Percentiles rank a stretch among this genome's conserved stretches.
Evolutionary conservation across 2,329 filamentous ascomycete genomes (phyloP).

Genomic region (Magnaporthiopsis poae): DNA sequence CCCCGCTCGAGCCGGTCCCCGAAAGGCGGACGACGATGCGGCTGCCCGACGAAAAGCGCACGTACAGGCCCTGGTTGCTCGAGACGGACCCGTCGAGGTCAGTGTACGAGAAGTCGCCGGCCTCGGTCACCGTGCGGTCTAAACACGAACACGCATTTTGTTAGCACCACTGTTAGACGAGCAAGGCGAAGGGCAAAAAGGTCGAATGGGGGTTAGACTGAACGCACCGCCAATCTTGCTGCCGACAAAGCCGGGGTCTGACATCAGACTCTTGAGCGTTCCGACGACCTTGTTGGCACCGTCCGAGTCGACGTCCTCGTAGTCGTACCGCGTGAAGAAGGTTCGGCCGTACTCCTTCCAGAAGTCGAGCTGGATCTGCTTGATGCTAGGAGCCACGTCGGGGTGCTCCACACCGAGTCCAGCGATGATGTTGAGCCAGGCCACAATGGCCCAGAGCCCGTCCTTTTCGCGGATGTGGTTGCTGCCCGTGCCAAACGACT

Average conservation of each 20-base stretch:
- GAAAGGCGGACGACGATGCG: slow-evolving; percentile 91
- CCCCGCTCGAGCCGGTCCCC: slow-evolving; percentile 87
- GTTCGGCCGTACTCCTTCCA: slow-evolving; percentile 93
- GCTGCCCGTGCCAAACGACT: slow-evolving; percentile 94
- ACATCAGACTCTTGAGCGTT: slow-evolving; percentile 69
- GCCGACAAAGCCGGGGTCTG: slow-evolving; percentile 64
- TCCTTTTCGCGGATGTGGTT: slow-evolving; percentile 99
- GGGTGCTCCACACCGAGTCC: slow-evolving; percentile 77
- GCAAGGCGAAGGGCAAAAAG: neutral
- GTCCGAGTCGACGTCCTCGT: slow-evolving; percentile 85
- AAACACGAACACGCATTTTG: neutral
- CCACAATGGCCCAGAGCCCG: slow-evolving; percentile 91
- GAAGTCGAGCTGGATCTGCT: slow-evolving; percentile 93
- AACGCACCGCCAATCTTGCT: slow-evolving; percentile 62
- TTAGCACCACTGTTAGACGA: slow-evolving; percentile 1
- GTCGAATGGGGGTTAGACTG: neutral
- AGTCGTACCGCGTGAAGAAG: slow-evolving; percentile 98
- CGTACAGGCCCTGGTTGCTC: slow-evolving; percentile 90
- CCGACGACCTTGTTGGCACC: slow-evolving; percentile 84
- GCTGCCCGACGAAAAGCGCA: slow-evolving; percentile 87
- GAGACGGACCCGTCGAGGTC: slow-evolving; percentile 95
- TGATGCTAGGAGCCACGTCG: slow-evolving; percentile 68
- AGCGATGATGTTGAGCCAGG: slow-evolving; percentile 97
- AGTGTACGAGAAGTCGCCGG: slow-evolving; percentile 95
- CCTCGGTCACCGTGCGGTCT: slow-evolving; percentile 74